Base-by-base conservation (phyloP, 1,284 basidiomycete species). In the Singerocomus inundabilis region DNA sequence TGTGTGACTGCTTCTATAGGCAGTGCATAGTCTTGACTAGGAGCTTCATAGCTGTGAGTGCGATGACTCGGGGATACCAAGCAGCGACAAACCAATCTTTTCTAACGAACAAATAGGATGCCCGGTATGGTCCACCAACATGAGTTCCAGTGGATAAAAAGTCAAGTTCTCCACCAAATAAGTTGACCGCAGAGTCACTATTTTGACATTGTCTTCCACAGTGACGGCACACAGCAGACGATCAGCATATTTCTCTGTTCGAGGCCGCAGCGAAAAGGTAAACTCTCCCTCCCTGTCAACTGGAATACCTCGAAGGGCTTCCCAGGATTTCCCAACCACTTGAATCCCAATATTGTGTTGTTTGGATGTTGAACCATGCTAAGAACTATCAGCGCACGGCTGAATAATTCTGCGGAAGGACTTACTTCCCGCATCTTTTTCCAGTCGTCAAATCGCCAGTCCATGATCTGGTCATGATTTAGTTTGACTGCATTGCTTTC, bases 391-490 rank as follows among this genome's bases (percentile, higher is more conserved):
- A 58, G 53, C 38, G 45, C 18, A 44, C 21, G 26, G 21, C 31
- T 18, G 4, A 25, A 47, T 21, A 49, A 36, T 3, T 42, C 41
- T 10, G 28, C 18, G 21, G 16, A 26, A 37, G 28, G 10, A 57
- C 74, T 55, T 62, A 92, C 93, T 75, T 99, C 97, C 66, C 97
- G 85, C 73, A 93, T 88, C 8, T 87, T 86, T 69, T 89, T 90
- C 88, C 93, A 96, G 62, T 99, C 96, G 65, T 98, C 94, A 62
- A 99, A 99, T 50, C 94, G 79, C 97, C 97, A 99, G 44, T 98
- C 96, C 13, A 92, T 76, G 3, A 81, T 84, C 56, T 89, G 80
- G 38, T 89, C 88, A 57, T 95, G 83, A 28, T 79, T 70, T 48
- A 91, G 75, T 65, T 81, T 83, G 38, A 80, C 71, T 44, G 76